Conservation (phyloP, 1,284 basidiomycete genomes). For the Quambalaria eucalypti region DNA sequence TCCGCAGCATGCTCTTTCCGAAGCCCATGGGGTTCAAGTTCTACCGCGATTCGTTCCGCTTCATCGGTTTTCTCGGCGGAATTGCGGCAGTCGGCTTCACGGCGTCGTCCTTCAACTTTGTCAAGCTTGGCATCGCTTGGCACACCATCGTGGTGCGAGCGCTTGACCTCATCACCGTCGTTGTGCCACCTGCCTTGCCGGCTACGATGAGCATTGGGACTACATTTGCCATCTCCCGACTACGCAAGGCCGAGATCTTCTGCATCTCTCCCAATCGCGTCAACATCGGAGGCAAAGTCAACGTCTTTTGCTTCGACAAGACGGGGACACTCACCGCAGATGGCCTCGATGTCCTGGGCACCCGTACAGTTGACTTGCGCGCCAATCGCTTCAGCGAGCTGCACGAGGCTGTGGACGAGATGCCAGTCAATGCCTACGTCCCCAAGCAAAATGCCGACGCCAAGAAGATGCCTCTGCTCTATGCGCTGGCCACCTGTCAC, state of each 20-base stretch:
- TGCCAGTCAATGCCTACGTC: slow-evolving; percentile 56
- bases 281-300: slow-evolving; percentile 92
- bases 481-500: slow-evolving; percentile 93
- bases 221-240: slow-evolving; percentile 81
- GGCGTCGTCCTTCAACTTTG: slow-evolving; percentile 71
- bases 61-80: slow-evolving; percentile 81
- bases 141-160: slow-evolving; percentile 84
- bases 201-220: slow-evolving; percentile 97
- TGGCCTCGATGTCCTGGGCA: slow-evolving; percentile 78
- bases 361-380: slow-evolving; percentile 39
- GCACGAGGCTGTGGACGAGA: slow-evolving; percentile 73
- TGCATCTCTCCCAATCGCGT: slow-evolving; percentile 95
- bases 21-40: slow-evolving; percentile 91
- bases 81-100: slow-evolving; percentile 69
- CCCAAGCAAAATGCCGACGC: slow-evolving; percentile 50
- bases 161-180: slow-evolving; percentile 92
- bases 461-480: slow-evolving; percentile 69
- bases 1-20: slow-evolving; percentile 96
- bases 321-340: slow-evolving; percentile 98
- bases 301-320: slow-evolving; percentile 98
- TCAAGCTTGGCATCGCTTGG: slow-evolving; percentile 74
- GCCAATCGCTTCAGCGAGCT: slow-evolving; percentile 77
- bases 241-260: slow-evolving; percentile 82
- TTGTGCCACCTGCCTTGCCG: slow-evolving; percentile 93
- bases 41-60: slow-evolving; percentile 92